phyloP scores from a whole-genome alignment of 1,284 basidiomycete species.

The Apiotrichum akiyoshidainum region DNA sequence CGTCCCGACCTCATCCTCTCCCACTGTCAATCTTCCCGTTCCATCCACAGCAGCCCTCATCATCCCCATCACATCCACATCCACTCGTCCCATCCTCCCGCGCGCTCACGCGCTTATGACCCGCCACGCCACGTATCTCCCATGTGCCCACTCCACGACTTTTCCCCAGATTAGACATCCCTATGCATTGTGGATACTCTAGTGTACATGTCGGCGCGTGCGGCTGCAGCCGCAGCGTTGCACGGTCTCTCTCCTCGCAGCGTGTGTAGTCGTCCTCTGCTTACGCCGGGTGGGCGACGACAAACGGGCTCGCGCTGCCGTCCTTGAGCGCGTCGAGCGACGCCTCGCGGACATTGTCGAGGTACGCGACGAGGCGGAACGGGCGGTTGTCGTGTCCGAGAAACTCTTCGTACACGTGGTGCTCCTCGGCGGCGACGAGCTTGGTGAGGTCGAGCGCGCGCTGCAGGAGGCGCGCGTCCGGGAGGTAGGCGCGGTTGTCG shows the following conservation, averaged over 20 bases:
- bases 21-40: too few relatives aligned
- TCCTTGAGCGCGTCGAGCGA: slow-evolving; percentile 66
- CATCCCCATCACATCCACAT: too few relatives aligned
- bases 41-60: too few relatives aligned
- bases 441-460: slow-evolving; percentile 72
- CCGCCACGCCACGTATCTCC: too few relatives aligned
- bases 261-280: neutral
- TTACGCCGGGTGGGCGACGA: slow-evolving; percentile 36
- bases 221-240: too few relatives aligned
- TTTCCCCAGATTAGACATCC: neutral
- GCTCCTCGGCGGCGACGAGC: slow-evolving; percentile 82
- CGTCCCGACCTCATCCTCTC: too few relatives aligned
- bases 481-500: slow-evolving; percentile 62
- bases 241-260: neutral
- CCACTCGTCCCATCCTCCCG: too few relatives aligned
- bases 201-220: neutral
- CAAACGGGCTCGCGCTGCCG: slow-evolving; percentile 70
- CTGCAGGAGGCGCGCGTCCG: slow-evolving; percentile 67
- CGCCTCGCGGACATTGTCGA: slow-evolving; percentile 67
- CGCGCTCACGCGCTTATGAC: too few relatives aligned
- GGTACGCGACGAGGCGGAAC: slow-evolving; percentile 63
- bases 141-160: neutral
- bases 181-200: neutral
- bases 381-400: slow-evolving; percentile 55
- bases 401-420: slow-evolving; percentile 85